Base-by-base conservation (phyloP, 148 eudicot species). In the Nepenthes mirabilis region DNA sequence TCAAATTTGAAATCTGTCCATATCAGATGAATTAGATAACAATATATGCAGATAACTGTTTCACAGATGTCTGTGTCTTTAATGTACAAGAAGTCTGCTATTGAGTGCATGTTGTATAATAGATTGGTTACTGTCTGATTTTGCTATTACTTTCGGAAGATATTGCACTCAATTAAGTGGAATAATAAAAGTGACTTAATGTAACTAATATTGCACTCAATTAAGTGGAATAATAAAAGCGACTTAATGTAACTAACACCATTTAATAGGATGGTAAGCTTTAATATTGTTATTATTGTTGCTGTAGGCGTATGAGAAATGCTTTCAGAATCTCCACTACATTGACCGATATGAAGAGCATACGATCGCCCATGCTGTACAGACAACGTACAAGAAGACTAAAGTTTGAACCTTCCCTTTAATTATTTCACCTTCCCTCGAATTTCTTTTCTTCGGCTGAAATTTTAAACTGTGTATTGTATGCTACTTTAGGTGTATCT, bases 331-430 rank as follows among this genome's bases (percentile, higher is more conserved):
- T 78, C 95, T 91, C 51, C 93, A 91, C 65, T 76, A 78, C 34
- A 77, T 86, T 65, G 98, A 91, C 36, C 81, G 86, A 53, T 90
- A 93, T 52, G 96, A 93, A 78, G 87, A 83, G 49, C 96, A 88
- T 77, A 93, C 98, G 63, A 93, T 93, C 68, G 96, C 98, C 11
- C 98, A 93, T 77, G 96, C 98, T 49, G 65, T 88, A 57, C 95
- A 88, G 72, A 86, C 88, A 37, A 54, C 78, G 36, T 86, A 85
- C 78, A 93, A 93, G 82, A 93, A 86, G 69, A 93, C 98, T 56
- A 93, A 93, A 96, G 98, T 93, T 32, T 61, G 52, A 49, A 49
- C 23, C 5, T 33, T 58, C n/a, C n/a, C 34, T 69, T 37, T 7
- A 14, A 6, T 48, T 6, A 9, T 50, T 40, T 57, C 37, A 33